Percentiles rank a stretch among this genome's conserved stretches.
Evolutionary conservation across 2,329 filamentous ascomycete species (phyloP).

Genomic region (Fonsecaea erecta): DNA sequence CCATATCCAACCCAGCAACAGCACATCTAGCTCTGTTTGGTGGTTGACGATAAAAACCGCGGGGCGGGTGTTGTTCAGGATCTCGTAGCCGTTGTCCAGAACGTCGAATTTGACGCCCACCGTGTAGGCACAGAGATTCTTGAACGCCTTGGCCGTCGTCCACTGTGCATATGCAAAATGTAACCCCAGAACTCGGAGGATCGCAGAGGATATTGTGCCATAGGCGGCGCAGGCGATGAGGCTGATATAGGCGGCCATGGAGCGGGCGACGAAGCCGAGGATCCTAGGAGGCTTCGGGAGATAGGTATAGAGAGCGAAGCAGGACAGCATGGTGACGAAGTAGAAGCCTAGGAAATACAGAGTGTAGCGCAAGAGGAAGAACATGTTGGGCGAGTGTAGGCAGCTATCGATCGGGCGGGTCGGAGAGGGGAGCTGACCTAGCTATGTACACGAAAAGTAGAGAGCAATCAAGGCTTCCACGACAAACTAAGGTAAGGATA

Average conservation of each 20-base stretch:
- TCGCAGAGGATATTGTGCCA: conserved; percentile 74
- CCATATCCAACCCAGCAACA: conserved; percentile 88
- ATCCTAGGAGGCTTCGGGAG: conserved; percentile 42
- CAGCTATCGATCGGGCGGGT: background rate
- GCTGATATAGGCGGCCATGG: conserved; percentile 52
- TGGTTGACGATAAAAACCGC: conserved; percentile 94
- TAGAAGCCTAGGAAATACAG: conserved; percentile 62
- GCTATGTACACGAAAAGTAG: background rate
- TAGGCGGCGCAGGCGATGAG: conserved; percentile 64
- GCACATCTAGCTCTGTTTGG: conserved; percentile 92
- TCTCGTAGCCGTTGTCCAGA: conserved; percentile 65
- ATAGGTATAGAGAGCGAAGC: conserved; percentile 53
- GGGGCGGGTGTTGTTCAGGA: conserved; percentile 70
- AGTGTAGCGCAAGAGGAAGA: conserved; percentile 42
- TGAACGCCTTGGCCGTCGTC: conserved; percentile 78
- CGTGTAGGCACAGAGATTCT: conserved; percentile 72
- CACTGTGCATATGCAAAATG: conserved; percentile 81
- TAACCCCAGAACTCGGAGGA: conserved; percentile 69
- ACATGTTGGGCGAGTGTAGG: conserved; percentile 27
- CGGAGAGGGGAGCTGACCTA: background rate
- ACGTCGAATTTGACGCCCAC: conserved; percentile 78
- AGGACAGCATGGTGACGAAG: conserved; percentile 63
- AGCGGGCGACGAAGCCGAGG: conserved; percentile 53
- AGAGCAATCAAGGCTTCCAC: background rate
- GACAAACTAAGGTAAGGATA: conserved; percentile 4